These are phyloP conservation scores for Coriaria nepalensis DNA, from an alignment of 306 rosid species.

Conservation along the genomic window DNA sequence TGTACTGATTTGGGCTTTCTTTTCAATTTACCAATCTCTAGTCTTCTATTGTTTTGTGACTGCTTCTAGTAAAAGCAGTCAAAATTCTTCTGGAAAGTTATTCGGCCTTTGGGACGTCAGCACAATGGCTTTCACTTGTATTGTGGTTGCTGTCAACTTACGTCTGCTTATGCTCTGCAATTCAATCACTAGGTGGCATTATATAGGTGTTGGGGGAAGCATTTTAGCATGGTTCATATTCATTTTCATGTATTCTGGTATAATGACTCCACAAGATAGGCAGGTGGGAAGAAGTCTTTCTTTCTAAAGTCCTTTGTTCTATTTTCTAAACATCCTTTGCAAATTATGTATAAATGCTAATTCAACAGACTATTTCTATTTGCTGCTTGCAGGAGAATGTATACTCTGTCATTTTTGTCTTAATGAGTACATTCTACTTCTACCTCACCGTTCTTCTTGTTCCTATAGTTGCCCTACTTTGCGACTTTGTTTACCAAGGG, in stretches of 20 bases:
- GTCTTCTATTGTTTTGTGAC: slow-evolving; percentile 58
- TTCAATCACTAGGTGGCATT: slow-evolving; percentile 90
- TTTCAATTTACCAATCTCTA: slow-evolving; percentile 80
- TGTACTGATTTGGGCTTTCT: slow-evolving; percentile 80
- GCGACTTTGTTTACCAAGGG: slow-evolving; percentile 88
- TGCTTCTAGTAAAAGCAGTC: slow-evolving; percentile 36
- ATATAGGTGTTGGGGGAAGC: slow-evolving; percentile 88
- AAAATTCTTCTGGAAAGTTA: slow-evolving; percentile 53
- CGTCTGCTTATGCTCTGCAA: slow-evolving; percentile 80
- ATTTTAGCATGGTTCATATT: slow-evolving; percentile 79
- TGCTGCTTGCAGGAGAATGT: slow-evolving; percentile 58
- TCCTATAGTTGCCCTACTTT: slow-evolving; percentile 74
- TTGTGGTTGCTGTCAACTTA: slow-evolving; percentile 73
- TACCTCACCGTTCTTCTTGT: slow-evolving; percentile 64
- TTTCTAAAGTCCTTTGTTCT: neutral
- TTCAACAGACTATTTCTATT: too few species aligned
- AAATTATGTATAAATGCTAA: too few species aligned
- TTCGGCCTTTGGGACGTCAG: slow-evolving; percentile 94
- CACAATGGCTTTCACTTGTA: slow-evolving; percentile 91
- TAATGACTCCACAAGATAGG: slow-evolving; percentile 49
- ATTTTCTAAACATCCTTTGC: neutral
- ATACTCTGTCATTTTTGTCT: slow-evolving; percentile 63
- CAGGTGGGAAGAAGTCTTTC: slow-evolving; percentile 31
- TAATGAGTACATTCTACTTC: slow-evolving; percentile 88
- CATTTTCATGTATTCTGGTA: slow-evolving; percentile 57